Conservation (phyloP, 139 green algal genomes). For the Coelastrella sp. region DNA sequence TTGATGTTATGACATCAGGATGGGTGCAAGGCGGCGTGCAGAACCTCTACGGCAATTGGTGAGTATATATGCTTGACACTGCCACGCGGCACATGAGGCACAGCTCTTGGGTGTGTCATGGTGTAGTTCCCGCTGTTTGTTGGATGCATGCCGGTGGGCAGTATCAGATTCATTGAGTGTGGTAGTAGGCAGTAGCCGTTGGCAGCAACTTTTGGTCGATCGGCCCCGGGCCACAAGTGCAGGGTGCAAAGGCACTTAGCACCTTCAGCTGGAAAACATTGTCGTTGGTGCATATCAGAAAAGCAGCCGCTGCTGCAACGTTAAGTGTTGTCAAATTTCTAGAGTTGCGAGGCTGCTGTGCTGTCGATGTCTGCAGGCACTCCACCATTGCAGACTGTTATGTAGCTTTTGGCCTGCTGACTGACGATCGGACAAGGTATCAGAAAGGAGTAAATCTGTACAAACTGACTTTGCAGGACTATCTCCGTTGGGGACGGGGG, state of each 20-base stretch:
- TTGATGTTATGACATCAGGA: neutral
- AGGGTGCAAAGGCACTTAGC: too few relatives aligned
- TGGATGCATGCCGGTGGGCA: too few relatives aligned
- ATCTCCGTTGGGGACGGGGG: neutral
- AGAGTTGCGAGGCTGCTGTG: neutral
- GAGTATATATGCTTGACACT: neutral
- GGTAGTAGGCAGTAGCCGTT: neutral
- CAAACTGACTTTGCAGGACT: neutral
- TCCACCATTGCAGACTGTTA: neutral
- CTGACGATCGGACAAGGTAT: neutral
- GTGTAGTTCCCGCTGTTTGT: too few relatives aligned
- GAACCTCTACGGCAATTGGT: conserved; percentile 32
- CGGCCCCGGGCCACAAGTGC: too few relatives aligned
- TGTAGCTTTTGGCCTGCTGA: conserved; percentile 18
- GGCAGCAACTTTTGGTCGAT: neutral
- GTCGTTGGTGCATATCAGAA: too few relatives aligned
- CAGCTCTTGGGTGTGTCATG: too few relatives aligned
- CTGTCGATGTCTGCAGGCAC: conserved; percentile 2
- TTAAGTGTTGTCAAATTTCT: neutral
- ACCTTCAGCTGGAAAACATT: too few relatives aligned
- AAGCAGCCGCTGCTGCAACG: too few relatives aligned
- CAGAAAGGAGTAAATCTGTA: neutral
- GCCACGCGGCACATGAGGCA: too few relatives aligned
- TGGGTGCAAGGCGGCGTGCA: neutral
- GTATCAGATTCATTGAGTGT: too few relatives aligned